A percentile compares a stretch with the other conserved stretches of the same genome.
Conservation (phyloP, 768 basidiomycete genomes). For the Pulveroboletus sp. region DNA sequence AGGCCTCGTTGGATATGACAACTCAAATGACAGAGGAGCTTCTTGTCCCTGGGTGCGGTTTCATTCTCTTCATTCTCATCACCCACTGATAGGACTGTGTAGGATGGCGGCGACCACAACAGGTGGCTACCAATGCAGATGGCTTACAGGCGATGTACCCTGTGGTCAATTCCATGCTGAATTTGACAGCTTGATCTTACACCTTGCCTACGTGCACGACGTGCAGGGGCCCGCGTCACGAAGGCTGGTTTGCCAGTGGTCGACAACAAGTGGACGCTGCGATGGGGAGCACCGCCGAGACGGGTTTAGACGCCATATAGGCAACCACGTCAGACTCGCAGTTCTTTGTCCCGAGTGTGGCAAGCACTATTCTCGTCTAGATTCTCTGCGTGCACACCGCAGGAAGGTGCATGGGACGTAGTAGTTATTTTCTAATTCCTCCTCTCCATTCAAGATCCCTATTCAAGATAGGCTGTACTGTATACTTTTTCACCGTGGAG, state of each 20-base stretch:
- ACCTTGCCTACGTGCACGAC: background rate
- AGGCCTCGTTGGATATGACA: too few species aligned
- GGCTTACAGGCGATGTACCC: background rate
- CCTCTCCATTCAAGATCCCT: too few species aligned
- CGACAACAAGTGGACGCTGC: background rate
- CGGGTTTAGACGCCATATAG: constrained; percentile 6
- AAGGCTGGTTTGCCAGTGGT: constrained; percentile 6
- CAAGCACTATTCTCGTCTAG: constrained; percentile 1
- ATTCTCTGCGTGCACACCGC: background rate
- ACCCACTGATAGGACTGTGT: background rate
- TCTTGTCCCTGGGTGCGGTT: too few species aligned
- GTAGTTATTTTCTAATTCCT: too few species aligned
- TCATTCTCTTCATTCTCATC: background rate
- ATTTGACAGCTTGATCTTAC: constrained; percentile 7
- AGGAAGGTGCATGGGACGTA: background rate
- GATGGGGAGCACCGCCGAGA: background rate
- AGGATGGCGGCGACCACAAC: background rate
- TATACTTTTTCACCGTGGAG: too few species aligned
- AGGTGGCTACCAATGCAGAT: too few species aligned
- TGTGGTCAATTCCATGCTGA: background rate
- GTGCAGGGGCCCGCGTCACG: background rate
- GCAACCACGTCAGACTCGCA: background rate
- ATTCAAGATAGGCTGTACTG: too few species aligned
- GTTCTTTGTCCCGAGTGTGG: background rate
- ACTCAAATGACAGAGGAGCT: too few species aligned